Evolutionary conservation across 2,329 filamentous ascomycete species (phyloP).

Genomic region (Cadophora malorum): DNA sequence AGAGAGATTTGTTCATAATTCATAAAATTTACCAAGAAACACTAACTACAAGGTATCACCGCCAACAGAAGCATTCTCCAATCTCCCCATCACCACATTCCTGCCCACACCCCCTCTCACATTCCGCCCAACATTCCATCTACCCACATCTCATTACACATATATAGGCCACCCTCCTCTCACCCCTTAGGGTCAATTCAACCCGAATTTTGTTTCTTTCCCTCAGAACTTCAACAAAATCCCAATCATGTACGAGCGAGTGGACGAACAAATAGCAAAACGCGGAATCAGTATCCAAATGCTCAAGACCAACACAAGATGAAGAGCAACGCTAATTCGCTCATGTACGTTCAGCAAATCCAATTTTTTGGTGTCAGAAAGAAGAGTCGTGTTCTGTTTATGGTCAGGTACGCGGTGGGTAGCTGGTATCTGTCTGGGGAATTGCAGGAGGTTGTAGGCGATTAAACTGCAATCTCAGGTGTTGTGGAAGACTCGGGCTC

Average conservation of each 20-base stretch:
- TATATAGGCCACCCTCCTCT: background rate
- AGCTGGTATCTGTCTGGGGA: no score
- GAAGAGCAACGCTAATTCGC: conserved; percentile 3
- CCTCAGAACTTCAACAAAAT: no score
- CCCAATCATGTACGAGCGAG: no score
- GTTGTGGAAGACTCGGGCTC: background rate
- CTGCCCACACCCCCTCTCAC: background rate
- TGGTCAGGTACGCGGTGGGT: background rate
- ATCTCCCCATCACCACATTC: no score
- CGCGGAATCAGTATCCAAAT: background rate
- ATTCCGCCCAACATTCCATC: background rate
- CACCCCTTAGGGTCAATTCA: background rate
- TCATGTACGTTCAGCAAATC: conserved; percentile 3
- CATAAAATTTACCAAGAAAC: background rate
- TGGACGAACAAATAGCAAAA: background rate
- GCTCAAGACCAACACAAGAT: background rate
- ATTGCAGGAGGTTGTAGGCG: background rate
- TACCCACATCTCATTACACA: background rate
- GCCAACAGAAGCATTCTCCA: no score
- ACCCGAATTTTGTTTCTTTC: background rate
- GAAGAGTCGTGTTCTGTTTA: background rate
- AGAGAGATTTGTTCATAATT: no score
- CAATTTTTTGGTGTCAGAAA: background rate
- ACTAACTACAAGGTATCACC: conserved; percentile 19
- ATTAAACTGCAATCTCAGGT: background rate